These are phyloP conservation scores for Polysphondylium violaceum DNA, from an alignment of 78 protist genomes.

Conservation along the genomic window DNA sequence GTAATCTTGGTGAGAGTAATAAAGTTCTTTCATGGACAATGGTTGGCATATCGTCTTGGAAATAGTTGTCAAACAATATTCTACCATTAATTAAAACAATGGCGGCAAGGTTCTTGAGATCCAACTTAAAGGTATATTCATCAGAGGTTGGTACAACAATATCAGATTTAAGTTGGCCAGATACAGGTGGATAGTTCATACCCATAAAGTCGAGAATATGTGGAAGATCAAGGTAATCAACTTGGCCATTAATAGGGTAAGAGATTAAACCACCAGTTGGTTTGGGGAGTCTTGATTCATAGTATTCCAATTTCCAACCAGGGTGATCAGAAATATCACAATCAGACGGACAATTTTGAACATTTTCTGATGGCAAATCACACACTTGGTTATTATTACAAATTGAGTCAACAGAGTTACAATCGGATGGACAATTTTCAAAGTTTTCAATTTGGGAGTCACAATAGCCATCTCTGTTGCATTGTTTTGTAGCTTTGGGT, in stretches of 20 bases:
- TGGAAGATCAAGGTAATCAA: no score
- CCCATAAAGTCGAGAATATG: no score
- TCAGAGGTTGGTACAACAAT: no score
- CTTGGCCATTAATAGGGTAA: no score
- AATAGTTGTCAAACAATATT: background rate
- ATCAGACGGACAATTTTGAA: background rate
- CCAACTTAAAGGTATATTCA: no score
- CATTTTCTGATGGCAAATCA: background rate
- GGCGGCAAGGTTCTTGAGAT: no score
- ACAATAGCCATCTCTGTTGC: background rate
- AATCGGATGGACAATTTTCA: background rate
- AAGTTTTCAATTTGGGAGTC: background rate
- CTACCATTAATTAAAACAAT: no score
- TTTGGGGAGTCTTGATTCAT: background rate
- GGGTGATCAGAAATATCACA: background rate
- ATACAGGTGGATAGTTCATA: no score
- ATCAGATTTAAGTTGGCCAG: no score
- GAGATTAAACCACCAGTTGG: background rate
- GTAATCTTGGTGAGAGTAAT: background rate
- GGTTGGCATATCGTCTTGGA: background rate
- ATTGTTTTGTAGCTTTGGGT: background rate
- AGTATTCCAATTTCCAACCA: background rate
- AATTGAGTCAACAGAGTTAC: background rate
- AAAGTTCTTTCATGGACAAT: background rate
- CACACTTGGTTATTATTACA: background rate